phyloP scores from a whole-genome alignment of 2,329 filamentous ascomycete genomes.

The Septoria petroselini region DNA sequence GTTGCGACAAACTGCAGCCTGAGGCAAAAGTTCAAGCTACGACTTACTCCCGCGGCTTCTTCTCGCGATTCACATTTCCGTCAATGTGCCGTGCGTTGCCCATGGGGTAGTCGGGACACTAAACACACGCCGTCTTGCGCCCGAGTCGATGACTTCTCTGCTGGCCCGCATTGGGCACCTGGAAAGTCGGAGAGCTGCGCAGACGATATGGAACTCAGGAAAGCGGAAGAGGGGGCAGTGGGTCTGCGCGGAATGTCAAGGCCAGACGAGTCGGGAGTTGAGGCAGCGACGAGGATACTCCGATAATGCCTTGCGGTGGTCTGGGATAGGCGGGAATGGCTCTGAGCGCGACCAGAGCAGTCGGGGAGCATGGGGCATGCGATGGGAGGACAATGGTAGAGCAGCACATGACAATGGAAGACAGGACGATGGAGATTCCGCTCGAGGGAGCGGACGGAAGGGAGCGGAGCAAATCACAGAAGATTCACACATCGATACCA shows the following conservation, averaged over 20 bases:
- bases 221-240: constrained; percentile 25
- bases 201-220: constrained; percentile 21
- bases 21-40: background rate
- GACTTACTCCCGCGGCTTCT: constrained; percentile 2
- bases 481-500: background rate
- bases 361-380: background rate
- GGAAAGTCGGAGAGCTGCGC: constrained; percentile 20
- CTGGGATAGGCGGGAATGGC: too few species aligned
- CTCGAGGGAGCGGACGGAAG: too few species aligned
- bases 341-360: background rate
- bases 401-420: background rate
- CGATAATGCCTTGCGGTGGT: constrained; percentile 17
- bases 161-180: constrained; percentile 28
- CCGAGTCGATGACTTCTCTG: constrained; percentile 27
- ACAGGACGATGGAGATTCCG: background rate
- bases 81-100: constrained; percentile 14
- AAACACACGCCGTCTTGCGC: constrained; percentile 8
- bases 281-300: constrained; percentile 23
- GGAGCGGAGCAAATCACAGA: background rate
- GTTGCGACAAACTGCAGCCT: background rate
- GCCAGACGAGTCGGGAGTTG: constrained; percentile 10
- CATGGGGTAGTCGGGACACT: constrained; percentile 21
- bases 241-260: constrained; percentile 27
- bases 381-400: background rate
- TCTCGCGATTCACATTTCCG: constrained; percentile 1